These are phyloP conservation scores for Brassica rapa DNA, from an alignment of 345 rosid genomes.

Conservation along the genomic window DNA sequence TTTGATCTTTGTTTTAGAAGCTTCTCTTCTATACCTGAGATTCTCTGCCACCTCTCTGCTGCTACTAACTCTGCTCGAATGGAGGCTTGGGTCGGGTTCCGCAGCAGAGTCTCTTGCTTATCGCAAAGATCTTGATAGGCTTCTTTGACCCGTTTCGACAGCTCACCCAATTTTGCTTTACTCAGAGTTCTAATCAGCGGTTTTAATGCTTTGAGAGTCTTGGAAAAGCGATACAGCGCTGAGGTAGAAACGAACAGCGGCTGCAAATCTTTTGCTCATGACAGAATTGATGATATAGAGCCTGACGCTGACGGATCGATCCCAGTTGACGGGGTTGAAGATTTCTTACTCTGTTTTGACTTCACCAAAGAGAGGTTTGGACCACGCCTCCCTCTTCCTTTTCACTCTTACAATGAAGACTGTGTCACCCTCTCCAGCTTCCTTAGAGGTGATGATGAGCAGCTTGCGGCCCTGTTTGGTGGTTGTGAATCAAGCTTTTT, in stretches of 20 bases:
- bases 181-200: background rate
- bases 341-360: background rate
- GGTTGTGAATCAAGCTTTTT: background rate
- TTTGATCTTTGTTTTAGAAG: background rate
- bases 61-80: accelerated
- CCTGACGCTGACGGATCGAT: background rate
- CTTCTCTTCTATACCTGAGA: background rate
- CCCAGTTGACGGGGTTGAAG: background rate
- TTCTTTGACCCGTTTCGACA: background rate
- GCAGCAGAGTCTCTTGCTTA: background rate
- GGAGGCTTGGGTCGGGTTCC: background rate
- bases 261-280: background rate
- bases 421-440: background rate
- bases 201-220: background rate
- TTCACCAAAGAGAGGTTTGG: background rate
- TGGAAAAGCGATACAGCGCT: too few species aligned
- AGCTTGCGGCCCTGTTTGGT: background rate
- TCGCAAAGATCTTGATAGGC: background rate
- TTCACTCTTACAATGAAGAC: background rate
- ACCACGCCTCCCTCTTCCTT: background rate
- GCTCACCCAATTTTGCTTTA: too few species aligned
- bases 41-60: background rate
- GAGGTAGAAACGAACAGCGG: too few species aligned
- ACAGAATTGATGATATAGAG: background rate
- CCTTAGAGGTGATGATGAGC: background rate